phyloP scores from a whole-genome alignment of 345 rosid genomes.

The Corchorus capsularis region DNA sequence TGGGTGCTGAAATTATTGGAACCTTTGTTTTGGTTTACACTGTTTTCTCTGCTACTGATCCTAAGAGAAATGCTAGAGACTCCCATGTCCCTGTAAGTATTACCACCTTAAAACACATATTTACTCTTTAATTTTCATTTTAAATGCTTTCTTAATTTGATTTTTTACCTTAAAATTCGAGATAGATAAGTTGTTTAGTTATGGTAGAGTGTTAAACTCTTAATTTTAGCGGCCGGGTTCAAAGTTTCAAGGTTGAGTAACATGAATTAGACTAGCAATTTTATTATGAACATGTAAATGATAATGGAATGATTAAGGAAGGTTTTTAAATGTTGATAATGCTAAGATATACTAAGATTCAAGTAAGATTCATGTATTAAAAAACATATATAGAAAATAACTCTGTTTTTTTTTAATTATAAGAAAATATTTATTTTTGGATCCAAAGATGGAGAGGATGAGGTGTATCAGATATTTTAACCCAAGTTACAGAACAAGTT shows the following conservation, averaged over 20 bases:
- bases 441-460: neutral
- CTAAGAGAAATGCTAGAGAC: conserved; percentile 83
- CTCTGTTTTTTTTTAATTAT: neutral
- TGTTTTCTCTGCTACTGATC: conserved; percentile 89
- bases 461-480: neutral
- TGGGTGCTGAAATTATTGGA: conserved; percentile 87
- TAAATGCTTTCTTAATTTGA: neutral
- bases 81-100: conserved; percentile 81
- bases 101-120: neutral
- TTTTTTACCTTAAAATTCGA: too few relatives aligned
- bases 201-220: too few relatives aligned
- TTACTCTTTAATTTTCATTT: neutral
- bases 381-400: neutral
- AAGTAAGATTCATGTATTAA: neutral
- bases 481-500: neutral
- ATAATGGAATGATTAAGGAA: too few relatives aligned
- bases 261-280: too few relatives aligned
- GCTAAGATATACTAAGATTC: neutral
- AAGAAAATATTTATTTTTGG: neutral
- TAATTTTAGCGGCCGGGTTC: too few relatives aligned
- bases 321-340: neutral
- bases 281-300: too few relatives aligned
- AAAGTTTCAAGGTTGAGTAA: too few relatives aligned
- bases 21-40: conserved; percentile 87
- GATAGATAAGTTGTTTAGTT: too few relatives aligned